phyloP scores from a whole-genome alignment of 2,329 filamentous ascomycete species.

The Aspergillus aculeatinus region DNA sequence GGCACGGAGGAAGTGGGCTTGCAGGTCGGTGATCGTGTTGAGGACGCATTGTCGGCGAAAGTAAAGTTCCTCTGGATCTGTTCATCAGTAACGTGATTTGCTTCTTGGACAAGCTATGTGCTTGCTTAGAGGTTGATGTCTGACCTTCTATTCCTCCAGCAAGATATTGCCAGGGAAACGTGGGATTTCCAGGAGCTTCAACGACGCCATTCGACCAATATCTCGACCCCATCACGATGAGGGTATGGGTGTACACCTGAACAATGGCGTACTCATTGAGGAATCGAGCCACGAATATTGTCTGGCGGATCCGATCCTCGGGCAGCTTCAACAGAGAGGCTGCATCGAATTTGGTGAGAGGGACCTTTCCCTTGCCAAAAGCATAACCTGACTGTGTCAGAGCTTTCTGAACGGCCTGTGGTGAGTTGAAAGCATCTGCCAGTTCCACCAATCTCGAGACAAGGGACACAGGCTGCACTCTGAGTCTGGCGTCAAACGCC shows the following conservation, averaged over 20 bases:
- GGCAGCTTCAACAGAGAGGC: constrained; percentile 29
- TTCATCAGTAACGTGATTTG: background rate
- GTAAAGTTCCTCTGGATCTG: constrained; percentile 41
- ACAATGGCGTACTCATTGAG: constrained; percentile 30
- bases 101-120: too few relatives aligned
- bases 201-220: constrained; percentile 34
- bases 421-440: constrained; percentile 37
- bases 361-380: constrained; percentile 30
- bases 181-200: constrained; percentile 20
- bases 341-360: constrained; percentile 25
- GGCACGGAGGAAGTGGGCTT: constrained; percentile 42
- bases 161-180: constrained; percentile 39
- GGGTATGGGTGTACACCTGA: constrained; percentile 33
- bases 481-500: constrained; percentile 27
- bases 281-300: constrained; percentile 37
- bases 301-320: constrained; percentile 43
- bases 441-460: constrained; percentile 34
- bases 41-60: constrained; percentile 42
- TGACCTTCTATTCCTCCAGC: background rate
- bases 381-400: constrained; percentile 29
- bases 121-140: background rate
- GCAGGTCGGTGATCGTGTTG: constrained; percentile 44
- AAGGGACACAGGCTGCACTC: constrained; percentile 29
- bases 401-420: constrained; percentile 22
- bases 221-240: constrained; percentile 39